Conservation (phyloP, 176 grass and related monocot species). For the bread wheat (Triticum aestivum) region IWGSC_CS_RefSeq_v2.1 NC_057798.1:91564887-91565386, state of each 20-base stretch:
- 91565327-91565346: not conserved
- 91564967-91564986: not conserved
- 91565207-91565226: not conserved
- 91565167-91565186: slow-evolving; percentile 25
- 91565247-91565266: slow-evolving; percentile 2
- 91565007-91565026: not conserved
- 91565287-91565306: slow-evolving; percentile 10
- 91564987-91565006: too few species aligned
- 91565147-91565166: not conserved
- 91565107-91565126: not conserved
- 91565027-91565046: too few species aligned
- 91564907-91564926: not conserved
- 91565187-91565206: not conserved
- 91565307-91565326: not conserved
- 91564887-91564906: not conserved
- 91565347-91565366: not conserved
- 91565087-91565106: too few species aligned
- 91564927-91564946: not conserved
- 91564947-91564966: not conserved
- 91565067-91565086: not conserved
- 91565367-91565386: not conserved
- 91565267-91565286: not conserved
- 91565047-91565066: too few species aligned
- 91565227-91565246: not conserved
- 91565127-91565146: not conserved